Evolutionary conservation across 495 filamentous ascomycete species (phyloP).

Genomic region (Evansstolkia leycettana): DNA sequence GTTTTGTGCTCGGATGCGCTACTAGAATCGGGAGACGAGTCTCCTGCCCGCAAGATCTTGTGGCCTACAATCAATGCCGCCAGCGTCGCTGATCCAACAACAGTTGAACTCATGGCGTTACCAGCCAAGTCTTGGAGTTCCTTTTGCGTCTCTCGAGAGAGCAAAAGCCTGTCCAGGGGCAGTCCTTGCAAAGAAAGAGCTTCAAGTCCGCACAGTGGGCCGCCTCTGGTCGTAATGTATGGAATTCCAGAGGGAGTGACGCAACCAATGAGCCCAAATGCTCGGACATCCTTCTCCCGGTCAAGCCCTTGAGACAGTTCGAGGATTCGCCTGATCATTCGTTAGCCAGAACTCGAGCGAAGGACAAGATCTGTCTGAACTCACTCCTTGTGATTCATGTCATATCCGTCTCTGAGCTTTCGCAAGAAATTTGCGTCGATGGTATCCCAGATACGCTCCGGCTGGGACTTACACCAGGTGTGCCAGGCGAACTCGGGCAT

Average conservation of each 20-base stretch:
- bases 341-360: no score
- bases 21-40: constrained; percentile 1
- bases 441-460: constrained; percentile 52
- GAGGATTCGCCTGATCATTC: constrained; percentile 30
- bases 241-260: constrained; percentile 58
- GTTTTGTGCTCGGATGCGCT: constrained; percentile 3
- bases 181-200: constrained; percentile 60
- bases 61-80: constrained; percentile 36
- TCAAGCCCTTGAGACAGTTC: constrained; percentile 74
- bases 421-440: constrained; percentile 51
- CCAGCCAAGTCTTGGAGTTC: constrained; percentile 65
- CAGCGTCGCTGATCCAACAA: constrained; percentile 52
- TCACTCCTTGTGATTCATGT: constrained; percentile 53
- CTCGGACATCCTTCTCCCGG: constrained; percentile 34
- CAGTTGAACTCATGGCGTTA: constrained; percentile 74
- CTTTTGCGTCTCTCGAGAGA: constrained; percentile 50
- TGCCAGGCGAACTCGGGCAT: constrained; percentile 45
- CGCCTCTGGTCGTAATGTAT: constrained; percentile 48
- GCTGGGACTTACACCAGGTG: constrained; percentile 31
- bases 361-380: constrained; percentile 2
- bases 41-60: constrained; percentile 16
- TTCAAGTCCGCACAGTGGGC: constrained; percentile 55
- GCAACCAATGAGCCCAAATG: constrained; percentile 51
- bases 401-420: constrained; percentile 31
- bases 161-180: constrained; percentile 45